Conservation (phyloP, 441 rosid genomes). For the Sinapis alba region DNA sequence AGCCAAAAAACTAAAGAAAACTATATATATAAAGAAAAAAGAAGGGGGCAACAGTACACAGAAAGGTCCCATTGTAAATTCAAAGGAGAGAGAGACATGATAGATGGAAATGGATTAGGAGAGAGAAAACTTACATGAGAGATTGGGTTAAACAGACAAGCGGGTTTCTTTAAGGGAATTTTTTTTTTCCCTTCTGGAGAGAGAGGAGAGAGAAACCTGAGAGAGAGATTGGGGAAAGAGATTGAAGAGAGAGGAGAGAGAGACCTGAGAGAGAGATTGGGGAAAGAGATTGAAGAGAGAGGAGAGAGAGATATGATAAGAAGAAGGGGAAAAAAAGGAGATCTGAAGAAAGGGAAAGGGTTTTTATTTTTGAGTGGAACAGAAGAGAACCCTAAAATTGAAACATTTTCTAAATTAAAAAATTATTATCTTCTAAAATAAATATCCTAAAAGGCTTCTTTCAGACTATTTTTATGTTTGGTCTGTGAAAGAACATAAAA, state of each 20-base stretch:
- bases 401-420: slow-evolving; percentile 15
- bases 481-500: not conserved
- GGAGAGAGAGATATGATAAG: slow-evolving; percentile 38
- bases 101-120: slow-evolving; percentile 44
- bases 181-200: slow-evolving; percentile 75
- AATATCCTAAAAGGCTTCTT: not conserved
- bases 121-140: slow-evolving; percentile 86
- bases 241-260: slow-evolving; percentile 44
- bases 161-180: slow-evolving; percentile 58
- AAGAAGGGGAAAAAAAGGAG: slow-evolving; percentile 36
- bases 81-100: slow-evolving; percentile 39
- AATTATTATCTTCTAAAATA: not conserved
- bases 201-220: slow-evolving; percentile 53
- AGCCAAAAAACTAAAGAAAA: not conserved
- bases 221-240: slow-evolving; percentile 42
- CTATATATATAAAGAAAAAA: not conserved
- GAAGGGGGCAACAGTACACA: slow-evolving; percentile 30
- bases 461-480: slow-evolving; percentile 13
- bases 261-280: slow-evolving; percentile 52
- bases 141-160: slow-evolving; percentile 56
- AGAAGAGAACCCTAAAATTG: slow-evolving; percentile 36
- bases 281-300: slow-evolving; percentile 35
- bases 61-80: slow-evolving; percentile 53
- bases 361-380: slow-evolving; percentile 28
- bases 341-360: slow-evolving; percentile 44